These are phyloP conservation scores for Naganishia onofrii DNA, from an alignment of 768 basidiomycete species.

Conservation along the genomic window DNA sequence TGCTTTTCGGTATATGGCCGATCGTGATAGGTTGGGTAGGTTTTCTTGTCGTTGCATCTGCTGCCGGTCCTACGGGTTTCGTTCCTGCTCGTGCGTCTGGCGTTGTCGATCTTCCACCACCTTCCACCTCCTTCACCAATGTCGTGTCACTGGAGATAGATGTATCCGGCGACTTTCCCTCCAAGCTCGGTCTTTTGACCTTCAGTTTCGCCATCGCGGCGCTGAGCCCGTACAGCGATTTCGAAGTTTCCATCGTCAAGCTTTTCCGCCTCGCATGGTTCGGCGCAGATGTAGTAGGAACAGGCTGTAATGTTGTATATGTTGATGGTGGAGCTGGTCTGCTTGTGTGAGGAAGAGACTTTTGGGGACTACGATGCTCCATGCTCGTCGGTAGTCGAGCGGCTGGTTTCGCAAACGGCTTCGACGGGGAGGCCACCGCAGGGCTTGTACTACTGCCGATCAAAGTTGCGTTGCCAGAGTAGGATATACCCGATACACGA, in stretches of 20 bases:
- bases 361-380: background rate
- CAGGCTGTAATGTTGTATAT: too few relatives aligned
- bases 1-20: constrained; percentile 18
- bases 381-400: background rate
- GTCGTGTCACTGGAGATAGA: background rate
- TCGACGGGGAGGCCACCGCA: background rate
- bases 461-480: background rate
- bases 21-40: constrained; percentile 14
- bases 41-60: background rate
- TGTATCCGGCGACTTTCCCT: constrained; percentile 1
- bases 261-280: constrained; percentile 15
- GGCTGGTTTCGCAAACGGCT: background rate
- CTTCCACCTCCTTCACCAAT: background rate
- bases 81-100: background rate
- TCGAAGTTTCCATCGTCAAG: constrained; percentile 22
- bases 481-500: background rate
- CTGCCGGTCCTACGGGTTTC: too few relatives aligned
- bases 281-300: background rate
- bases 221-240: constrained; percentile 27
- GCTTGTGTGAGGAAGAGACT: background rate
- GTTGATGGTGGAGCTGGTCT: background rate
- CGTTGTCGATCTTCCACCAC: background rate
- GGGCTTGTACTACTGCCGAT: background rate
- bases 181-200: constrained; percentile 24
- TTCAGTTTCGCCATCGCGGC: constrained; percentile 33